phyloP scores from a whole-genome alignment of 2,329 filamentous ascomycete genomes.

The Moelleriella libera region DNA sequence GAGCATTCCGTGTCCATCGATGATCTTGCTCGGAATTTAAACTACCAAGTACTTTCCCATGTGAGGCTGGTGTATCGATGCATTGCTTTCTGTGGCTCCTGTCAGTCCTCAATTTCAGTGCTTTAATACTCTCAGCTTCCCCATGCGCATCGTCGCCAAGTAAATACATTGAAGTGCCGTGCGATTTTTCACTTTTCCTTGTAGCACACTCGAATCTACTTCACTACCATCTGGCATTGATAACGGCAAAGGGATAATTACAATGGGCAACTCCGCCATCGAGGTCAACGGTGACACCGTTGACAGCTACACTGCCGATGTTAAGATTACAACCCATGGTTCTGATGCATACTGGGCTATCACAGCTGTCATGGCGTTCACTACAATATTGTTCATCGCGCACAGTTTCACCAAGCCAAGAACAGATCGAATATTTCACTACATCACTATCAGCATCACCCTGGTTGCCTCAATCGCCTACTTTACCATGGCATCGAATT shows the following conservation, averaged over 20 bases:
- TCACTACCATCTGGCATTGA: neutral
- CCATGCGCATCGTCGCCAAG: too few species aligned
- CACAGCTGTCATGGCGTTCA: constrained; percentile 40
- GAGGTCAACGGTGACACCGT: constrained; percentile 28
- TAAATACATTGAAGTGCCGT: neutral
- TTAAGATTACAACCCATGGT: constrained; percentile 43
- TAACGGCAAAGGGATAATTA: neutral
- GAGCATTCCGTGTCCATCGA: neutral
- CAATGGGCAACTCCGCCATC: constrained; percentile 28
- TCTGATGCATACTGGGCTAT: constrained; percentile 52
- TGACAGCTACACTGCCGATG: constrained; percentile 30
- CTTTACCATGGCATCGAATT: constrained; percentile 35
- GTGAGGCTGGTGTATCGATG: too few species aligned
- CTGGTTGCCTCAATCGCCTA: constrained; percentile 32
- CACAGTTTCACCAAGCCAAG: constrained; percentile 38
- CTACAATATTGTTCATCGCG: constrained; percentile 38
- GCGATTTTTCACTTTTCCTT: neutral
- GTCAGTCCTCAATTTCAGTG: too few species aligned
- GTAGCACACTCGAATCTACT: neutral
- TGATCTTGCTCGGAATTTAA: neutral
- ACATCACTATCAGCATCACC: constrained; percentile 27
- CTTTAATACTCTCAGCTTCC: too few species aligned
- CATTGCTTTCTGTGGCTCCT: too few species aligned
- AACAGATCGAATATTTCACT: constrained; percentile 40
- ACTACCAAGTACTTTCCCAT: too few species aligned